phyloP scores from a whole-genome alignment of 495 filamentous ascomycete genomes.

The Lophiotrema nucula region DNA sequence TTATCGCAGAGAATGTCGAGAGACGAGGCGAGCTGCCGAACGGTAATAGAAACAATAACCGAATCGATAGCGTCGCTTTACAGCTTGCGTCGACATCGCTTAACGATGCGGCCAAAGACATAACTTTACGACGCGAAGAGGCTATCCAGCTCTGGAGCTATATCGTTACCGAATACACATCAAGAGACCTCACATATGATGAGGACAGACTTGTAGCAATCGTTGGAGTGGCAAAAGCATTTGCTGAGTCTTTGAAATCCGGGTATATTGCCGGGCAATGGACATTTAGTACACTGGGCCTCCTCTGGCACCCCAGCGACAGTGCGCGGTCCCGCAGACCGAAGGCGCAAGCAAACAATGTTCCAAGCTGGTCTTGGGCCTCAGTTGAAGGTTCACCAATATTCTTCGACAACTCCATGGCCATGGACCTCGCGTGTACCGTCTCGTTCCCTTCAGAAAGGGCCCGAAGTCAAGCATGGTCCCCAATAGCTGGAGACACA shows the following conservation, averaged over 20 bases:
- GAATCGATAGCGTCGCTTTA: slow-evolving; percentile 25
- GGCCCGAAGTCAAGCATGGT: slow-evolving; percentile 10
- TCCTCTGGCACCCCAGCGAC: slow-evolving; percentile 33
- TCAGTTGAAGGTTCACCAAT: slow-evolving; percentile 31
- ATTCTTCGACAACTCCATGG: slow-evolving; percentile 29
- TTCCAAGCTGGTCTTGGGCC: slow-evolving; percentile 34
- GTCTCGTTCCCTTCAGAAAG: slow-evolving; percentile 21
- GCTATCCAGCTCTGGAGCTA: slow-evolving; percentile 32
- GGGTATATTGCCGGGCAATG: slow-evolving; percentile 43
- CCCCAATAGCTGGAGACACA: slow-evolving; percentile 13
- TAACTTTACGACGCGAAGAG: slow-evolving; percentile 12
- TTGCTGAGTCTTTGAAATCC: slow-evolving; percentile 26
- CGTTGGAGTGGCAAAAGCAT: slow-evolving; percentile 34
- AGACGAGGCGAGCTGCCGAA: neutral
- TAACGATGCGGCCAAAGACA: slow-evolving; percentile 2
- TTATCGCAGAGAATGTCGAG: neutral
- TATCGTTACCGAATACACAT: slow-evolving; percentile 29
- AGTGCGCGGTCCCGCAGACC: slow-evolving; percentile 14
- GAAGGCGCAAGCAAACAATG: neutral
- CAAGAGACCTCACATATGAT: slow-evolving; percentile 32
- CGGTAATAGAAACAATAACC: slow-evolving; percentile 1
- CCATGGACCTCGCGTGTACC: slow-evolving; percentile 29
- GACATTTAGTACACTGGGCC: slow-evolving; percentile 28
- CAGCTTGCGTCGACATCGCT: slow-evolving; percentile 26
- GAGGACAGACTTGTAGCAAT: slow-evolving; percentile 40